Evolutionary conservation across 176 grass and related monocot genomes (phyloP), one percentile per base, ranked within the genome.

Genomic region (Pharus latifolius): DNA sequence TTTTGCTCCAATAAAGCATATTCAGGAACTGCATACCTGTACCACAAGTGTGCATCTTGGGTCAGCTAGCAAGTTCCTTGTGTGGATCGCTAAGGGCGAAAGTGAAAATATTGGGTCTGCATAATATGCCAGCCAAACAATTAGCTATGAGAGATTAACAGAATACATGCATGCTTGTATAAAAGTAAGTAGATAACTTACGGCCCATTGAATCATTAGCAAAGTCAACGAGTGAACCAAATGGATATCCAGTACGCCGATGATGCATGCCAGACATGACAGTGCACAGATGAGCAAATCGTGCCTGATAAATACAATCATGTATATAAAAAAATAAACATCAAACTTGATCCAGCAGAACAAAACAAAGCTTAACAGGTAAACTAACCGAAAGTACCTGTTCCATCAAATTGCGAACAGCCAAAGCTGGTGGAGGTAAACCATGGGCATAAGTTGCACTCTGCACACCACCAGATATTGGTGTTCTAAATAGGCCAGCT

Each of bases 261-360:
- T 99, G 95, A 49, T 99, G 95, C 95, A 99, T 99, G 58, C 85
- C 77, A 49, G 95, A 99, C 95, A 99, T 99, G 28, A 93, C 81
- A 56, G 95, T 88, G 73, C 87, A 99, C 31, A 99, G 77, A 64
- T 99, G 87, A 74, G 95, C 95, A 79, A 99, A 99, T 2, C 90
- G 78, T 2, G 95, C 87, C 90, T 98, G 81, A 41, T 47, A 58
- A 57, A 50, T 37, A 72, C 23, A 77, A 15, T 24, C 17, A 65
- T 47, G 35, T 1, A 67, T 1, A 43, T 6, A 49, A 76, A 24
- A 64, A 14, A n/a, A 57, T 15, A 29, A 63, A 40, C 31, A 34
- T 28, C 23, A 46, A 15, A 25, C 9, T 34, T 49, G 10, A 38
- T 34, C 25, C 14, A 15, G 12, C 16, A 33, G 16, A 27, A 11